Evolutionary conservation across 345 rosid species (phyloP), one percentile per base, ranked within the genome.

Genomic region (Camelina hispida): DNA sequence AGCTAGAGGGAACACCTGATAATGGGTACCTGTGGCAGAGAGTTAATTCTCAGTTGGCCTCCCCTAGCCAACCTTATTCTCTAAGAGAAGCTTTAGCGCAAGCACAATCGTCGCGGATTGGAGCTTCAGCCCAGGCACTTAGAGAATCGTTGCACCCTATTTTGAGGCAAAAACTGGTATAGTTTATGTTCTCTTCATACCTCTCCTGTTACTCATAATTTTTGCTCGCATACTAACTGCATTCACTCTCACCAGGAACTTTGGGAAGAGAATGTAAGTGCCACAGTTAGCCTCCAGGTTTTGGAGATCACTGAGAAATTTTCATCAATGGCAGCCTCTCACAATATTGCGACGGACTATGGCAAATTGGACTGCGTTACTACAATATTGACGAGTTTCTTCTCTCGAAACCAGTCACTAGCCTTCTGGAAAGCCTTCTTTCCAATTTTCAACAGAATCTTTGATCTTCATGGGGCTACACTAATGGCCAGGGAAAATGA

Each of bases 241-340:
- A 12, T 65, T 50, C 18, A 80, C 76, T 47, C 32, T 80, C 71
- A 84, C 59, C 86, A 95, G 99, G 99, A 95, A 81, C 97, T 92
- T 38, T 95, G 99, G 99, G 99, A 95, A 86, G 99, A 95, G 87
- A 95, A 92, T 78, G 85, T 95, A 82, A 95, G 97, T 77, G 92
- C 97, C 69, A 86, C 97, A 78, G 97, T 95, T 70, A 89, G 97
- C 83, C 99, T 90, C 81, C 97, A 95, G 88, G 92, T 95, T 87
- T 77, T 95, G 84, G 99, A 95, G 83, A 89, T 92, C 79, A 77
- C 90, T 64, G 93, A 87, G 63, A 95, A 92, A 16, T 92, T 95
- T 83, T 92, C 97, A 71, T 59, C 75, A 71, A 87, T 92, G 97
- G 96, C 91, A 46, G 95, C 96, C 68, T 85, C 93, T 75, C 97